Evolutionary conservation across 1,284 basidiomycete genomes (phyloP).

Genomic region (Ganoderma boninense): DNA sequence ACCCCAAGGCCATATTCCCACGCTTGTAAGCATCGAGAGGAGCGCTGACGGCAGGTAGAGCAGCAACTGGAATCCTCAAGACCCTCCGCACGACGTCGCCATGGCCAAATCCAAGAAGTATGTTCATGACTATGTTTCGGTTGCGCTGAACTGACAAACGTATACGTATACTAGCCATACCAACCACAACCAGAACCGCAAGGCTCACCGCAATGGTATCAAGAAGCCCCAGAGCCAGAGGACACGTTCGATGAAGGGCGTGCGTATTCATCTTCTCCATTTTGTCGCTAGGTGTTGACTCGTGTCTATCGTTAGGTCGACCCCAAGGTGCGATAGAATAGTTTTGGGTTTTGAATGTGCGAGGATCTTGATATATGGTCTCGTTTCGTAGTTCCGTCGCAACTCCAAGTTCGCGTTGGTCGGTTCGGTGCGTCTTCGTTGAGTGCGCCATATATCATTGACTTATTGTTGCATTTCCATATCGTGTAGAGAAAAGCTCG

Average conservation of each 20-base stretch:
- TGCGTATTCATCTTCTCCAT: conserved; percentile 53
- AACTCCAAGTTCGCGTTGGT: conserved; percentile 82
- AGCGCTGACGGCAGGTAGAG: conserved; percentile 25
- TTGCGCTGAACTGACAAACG: neutral
- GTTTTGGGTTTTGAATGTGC: conserved; percentile 4
- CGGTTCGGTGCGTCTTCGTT: conserved; percentile 72
- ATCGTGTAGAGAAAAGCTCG: conserved; percentile 67
- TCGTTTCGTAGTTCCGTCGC: conserved; percentile 75
- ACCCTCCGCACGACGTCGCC: conserved; percentile 46
- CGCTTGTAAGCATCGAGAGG: conserved; percentile 19
- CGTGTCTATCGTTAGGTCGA: conserved; percentile 67
- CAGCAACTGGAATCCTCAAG: conserved; percentile 42
- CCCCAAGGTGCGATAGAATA: conserved; percentile 69
- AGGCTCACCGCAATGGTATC: conserved; percentile 98
- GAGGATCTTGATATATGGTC: conserved; percentile 16
- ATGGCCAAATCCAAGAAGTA: conserved; percentile 90
- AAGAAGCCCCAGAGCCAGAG: conserved; percentile 81
- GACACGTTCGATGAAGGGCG: conserved; percentile 92
- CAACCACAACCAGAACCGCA: conserved; percentile 94
- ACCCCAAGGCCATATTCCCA: conserved; percentile 35
- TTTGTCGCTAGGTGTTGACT: conserved; percentile 17
- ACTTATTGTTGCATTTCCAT: conserved; percentile 1
- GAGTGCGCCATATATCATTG: too few relatives aligned
- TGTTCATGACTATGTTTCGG: conserved; percentile 26
- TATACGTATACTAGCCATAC: conserved; percentile 63